These are phyloP conservation scores for Rhodotorula paludigena DNA, from an alignment of 768 basidiomycete species.

Conservation along the genomic window DNA sequence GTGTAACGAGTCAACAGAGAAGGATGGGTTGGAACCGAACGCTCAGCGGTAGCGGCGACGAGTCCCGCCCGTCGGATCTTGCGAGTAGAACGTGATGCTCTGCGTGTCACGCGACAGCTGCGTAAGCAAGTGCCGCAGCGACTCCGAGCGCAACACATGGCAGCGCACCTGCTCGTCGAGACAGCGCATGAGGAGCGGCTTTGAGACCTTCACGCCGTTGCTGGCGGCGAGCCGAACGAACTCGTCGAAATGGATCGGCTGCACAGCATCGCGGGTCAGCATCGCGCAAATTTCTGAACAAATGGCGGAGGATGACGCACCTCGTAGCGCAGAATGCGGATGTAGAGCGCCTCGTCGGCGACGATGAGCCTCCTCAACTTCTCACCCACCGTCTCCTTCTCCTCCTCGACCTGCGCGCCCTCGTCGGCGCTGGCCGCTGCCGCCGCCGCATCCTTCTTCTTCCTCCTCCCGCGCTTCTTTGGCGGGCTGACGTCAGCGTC, in stretches of 20 bases:
- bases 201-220: constrained; percentile 30
- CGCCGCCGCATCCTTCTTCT: neutral
- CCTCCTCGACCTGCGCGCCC: neutral
- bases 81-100: constrained; percentile 31
- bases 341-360: constrained; percentile 22
- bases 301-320: neutral
- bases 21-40: too few species aligned
- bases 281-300: neutral
- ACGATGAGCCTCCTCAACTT: constrained; percentile 24
- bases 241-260: constrained; percentile 37
- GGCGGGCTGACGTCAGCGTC: neutral
- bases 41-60: constrained; percentile 14
- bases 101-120: neutral
- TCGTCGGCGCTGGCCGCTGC: neutral
- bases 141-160: too few species aligned
- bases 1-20: too few species aligned
- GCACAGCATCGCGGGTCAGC: neutral
- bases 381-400: constrained; percentile 20
- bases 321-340: constrained; percentile 36
- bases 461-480: neutral
- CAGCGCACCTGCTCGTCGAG: constrained; percentile 32
- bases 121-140: neutral
- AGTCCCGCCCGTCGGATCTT: constrained; percentile 29
- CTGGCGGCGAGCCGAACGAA: constrained; percentile 13
- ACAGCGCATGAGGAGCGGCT: constrained; percentile 20